Evolutionary conservation across 2,329 filamentous ascomycete species (phyloP), one percentile per base, ranked within the genome.

Genomic region (Nemania sp.): DNA sequence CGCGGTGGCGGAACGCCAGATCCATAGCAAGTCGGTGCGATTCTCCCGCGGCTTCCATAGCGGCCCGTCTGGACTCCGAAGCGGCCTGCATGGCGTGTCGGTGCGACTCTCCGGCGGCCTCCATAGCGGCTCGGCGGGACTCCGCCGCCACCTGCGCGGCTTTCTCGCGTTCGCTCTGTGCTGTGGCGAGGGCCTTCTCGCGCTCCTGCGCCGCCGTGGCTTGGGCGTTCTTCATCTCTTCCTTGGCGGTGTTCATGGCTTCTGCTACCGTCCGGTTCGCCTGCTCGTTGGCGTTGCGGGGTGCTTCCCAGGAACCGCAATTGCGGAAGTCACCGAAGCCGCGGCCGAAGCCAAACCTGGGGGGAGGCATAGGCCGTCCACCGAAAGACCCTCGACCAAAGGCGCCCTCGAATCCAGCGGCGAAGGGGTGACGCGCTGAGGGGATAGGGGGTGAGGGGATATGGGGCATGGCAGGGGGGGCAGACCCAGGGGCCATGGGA

Each of bases 351-450:
- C 43, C 27, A n/a, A 22, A 22, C n/a, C 47, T 35, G 5, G 47
- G 20, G 3, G 55, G 27, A 38, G 41, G 52, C 5, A 27, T 20
- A 2, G 3, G 52, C 22, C 13, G 51, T 2, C 35, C 52, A n/a
- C 66, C 57, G 24, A 62, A 56, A 11, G 49, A 45, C 7, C 56
- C 52, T 32, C 49, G 61, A 15, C 51, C 57, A 20, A 58, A 62
- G 43, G 54, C 15, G 1, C 43, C 66, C 13, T n/a, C 49, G 13
- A 20, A n/a, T 27, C 47, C 49, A 11, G 52, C 43, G 1, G 24
- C 22, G n/a, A 63, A 62, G 7, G 26, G 4, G 7, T 35, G 51
- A 18, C 49, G 55, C 3, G 22, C 35, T 8, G 57, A 22, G 20
- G 58, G 53, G 5, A 13, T 15, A 13, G 57, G 13, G 20, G 24